Conservation (phyloP, 1,139 yeast species). For the Suhomyces chickasaworum region DNA sequence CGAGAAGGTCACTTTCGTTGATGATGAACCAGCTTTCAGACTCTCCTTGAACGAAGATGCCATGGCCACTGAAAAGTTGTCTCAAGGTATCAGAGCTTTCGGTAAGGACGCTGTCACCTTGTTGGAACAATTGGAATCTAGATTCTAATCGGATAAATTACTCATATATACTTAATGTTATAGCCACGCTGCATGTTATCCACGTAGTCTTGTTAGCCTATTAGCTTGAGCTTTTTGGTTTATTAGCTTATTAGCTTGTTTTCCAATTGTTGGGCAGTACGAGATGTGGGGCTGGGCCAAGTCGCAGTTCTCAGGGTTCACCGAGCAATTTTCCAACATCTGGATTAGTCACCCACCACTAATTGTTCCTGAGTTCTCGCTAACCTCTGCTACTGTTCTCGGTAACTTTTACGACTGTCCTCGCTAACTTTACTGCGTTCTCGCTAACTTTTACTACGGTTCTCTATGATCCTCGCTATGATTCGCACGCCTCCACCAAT, state of each 20-base stretch:
- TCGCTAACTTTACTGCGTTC: no score
- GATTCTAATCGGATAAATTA: slow-evolving; percentile 47
- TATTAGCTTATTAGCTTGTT: neutral
- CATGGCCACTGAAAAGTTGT: slow-evolving; percentile 97
- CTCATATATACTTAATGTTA: neutral
- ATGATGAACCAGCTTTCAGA: slow-evolving; percentile 90
- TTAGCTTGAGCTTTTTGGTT: no score
- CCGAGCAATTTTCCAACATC: neutral
- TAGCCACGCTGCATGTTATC: neutral
- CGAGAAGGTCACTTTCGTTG: slow-evolving; percentile 77
- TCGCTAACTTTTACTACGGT: neutral
- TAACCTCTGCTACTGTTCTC: neutral
- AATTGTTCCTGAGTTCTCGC: neutral
- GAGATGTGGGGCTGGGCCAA: neutral
- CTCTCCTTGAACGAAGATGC: slow-evolving; percentile 92
- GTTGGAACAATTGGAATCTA: slow-evolving; percentile 74
- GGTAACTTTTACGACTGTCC: no score
- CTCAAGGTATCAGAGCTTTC: slow-evolving; percentile 97
- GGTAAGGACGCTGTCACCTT: slow-evolving; percentile 92
- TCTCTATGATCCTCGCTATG: no score
- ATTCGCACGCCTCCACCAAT: neutral
- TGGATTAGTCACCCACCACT: neutral
- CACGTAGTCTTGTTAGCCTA: neutral
- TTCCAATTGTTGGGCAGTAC: neutral
- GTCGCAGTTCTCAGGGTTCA: no score